A percentile compares a stretch with the other conserved stretches of the same genome.
Evolutionary conservation across 108 stramenopile genomes (phyloP).

Genomic region (Cyclotella atomus): DNA sequence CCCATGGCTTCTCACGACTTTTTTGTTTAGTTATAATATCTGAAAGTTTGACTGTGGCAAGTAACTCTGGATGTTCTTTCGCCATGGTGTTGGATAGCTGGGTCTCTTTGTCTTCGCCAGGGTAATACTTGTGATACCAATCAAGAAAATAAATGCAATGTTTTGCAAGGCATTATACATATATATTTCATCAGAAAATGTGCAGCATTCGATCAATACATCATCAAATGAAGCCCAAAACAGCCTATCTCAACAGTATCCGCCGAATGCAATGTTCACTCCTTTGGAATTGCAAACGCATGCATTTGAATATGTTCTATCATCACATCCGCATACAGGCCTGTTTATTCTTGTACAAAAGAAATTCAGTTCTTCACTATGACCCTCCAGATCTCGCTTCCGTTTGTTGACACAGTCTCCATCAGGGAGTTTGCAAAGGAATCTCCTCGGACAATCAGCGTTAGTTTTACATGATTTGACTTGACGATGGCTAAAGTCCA

Average conservation of each 20-base stretch:
- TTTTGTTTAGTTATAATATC: too few species aligned
- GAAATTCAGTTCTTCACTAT: neutral
- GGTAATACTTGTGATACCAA: too few species aligned
- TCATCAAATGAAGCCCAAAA: neutral
- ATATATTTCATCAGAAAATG: too few species aligned
- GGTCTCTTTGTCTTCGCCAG: too few species aligned
- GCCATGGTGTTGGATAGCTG: too few species aligned
- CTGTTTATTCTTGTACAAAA: slow-evolving; percentile 1
- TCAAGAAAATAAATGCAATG: too few species aligned
- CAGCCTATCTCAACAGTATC: neutral
- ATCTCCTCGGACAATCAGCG: neutral
- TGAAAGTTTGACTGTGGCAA: too few species aligned
- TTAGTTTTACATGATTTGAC: neutral
- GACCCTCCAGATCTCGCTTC: neutral
- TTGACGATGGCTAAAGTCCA: neutral
- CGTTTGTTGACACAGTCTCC: neutral
- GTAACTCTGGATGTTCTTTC: too few species aligned
- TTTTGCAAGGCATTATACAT: too few species aligned
- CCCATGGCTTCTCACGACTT: too few species aligned
- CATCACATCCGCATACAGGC: slow-evolving; percentile 8
- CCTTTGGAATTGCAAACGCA: slow-evolving; percentile 11
- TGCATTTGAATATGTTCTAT: slow-evolving; percentile 7
- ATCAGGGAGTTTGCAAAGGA: slow-evolving; percentile 5
- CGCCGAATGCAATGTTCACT: neutral
- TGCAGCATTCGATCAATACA: too few species aligned